Percentiles rank a stretch among this genome's conserved stretches.
Evolutionary conservation across 371 early-diverging fungal species (phyloP).

Genomic region (Haplosporangium sp.): DNA sequence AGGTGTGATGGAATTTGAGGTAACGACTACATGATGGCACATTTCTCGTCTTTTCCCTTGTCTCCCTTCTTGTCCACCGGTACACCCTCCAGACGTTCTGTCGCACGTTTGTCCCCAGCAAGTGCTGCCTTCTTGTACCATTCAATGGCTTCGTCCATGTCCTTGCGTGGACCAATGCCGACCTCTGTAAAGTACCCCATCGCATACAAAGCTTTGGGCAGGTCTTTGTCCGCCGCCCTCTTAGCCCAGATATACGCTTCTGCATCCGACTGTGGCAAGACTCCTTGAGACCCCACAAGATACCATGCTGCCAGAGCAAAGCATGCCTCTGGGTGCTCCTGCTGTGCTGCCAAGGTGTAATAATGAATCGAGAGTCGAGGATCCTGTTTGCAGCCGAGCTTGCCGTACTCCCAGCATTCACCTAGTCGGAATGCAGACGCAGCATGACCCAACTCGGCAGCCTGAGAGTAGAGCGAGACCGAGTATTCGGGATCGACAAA

Average conservation of each 20-base stretch:
- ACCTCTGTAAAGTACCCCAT: slow-evolving; percentile 87
- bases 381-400: slow-evolving; percentile 72
- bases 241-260: slow-evolving; percentile 92
- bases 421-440: slow-evolving; percentile 82
- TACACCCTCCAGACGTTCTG: slow-evolving; percentile 59
- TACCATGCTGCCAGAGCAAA: slow-evolving; percentile 82
- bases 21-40: slow-evolving; percentile 25
- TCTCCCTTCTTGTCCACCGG: slow-evolving; percentile 36
- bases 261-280: slow-evolving; percentile 81
- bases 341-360: slow-evolving; percentile 86
- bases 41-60: slow-evolving; percentile 23
- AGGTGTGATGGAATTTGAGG: not conserved
- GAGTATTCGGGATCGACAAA: slow-evolving; percentile 81
- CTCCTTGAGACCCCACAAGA: slow-evolving; percentile 82
- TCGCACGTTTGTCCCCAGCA: slow-evolving; percentile 84
- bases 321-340: slow-evolving; percentile 90
- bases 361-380: slow-evolving; percentile 76
- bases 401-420: slow-evolving; percentile 84
- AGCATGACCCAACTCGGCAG: slow-evolving; percentile 82
- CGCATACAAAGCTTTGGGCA: slow-evolving; percentile 90
- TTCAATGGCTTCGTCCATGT: slow-evolving; percentile 74
- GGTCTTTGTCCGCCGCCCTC: slow-evolving; percentile 86
- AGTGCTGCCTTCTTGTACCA: slow-evolving; percentile 80
- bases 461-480: slow-evolving; percentile 75
- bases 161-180: slow-evolving; percentile 79